These are phyloP conservation scores for Hymenoscyphus linearis DNA, from an alignment of 2,329 filamentous ascomycete genomes.

Conservation along the genomic window DNA sequence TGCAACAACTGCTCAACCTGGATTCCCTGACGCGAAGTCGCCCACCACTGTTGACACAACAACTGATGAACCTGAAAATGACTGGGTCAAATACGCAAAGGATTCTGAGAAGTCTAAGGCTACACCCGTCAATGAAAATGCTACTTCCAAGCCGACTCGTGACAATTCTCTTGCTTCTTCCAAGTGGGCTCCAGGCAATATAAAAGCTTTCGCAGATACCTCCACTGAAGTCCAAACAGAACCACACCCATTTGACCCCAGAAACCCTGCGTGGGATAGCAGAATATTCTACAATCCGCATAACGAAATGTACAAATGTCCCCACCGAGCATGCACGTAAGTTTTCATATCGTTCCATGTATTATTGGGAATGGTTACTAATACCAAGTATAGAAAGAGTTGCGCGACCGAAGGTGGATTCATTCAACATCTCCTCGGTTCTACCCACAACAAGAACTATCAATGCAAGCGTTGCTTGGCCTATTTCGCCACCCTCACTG, in stretches of 20 bases:
- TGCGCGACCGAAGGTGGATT: slow-evolving; percentile 4
- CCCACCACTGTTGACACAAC: no score
- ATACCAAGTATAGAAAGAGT: slow-evolving; percentile 7
- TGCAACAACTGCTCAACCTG: no score
- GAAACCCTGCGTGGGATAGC: slow-evolving; percentile 17
- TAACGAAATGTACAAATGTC: slow-evolving; percentile 26
- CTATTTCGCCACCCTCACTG: slow-evolving; percentile 36
- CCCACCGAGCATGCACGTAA: slow-evolving; percentile 26
- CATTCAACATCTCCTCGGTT: slow-evolving; percentile 38
- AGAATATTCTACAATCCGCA: slow-evolving; percentile 16
- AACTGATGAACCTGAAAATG: no score
- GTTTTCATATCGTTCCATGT: slow-evolving; percentile 3
- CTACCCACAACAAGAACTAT: slow-evolving; percentile 34
- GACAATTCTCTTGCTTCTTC: no score
- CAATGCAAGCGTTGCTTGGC: slow-evolving; percentile 42
- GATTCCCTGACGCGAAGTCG: no score
- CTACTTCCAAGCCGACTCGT: background rate
- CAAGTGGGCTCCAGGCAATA: background rate
- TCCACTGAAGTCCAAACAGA: background rate
- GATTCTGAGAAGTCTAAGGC: no score
- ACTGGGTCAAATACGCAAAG: no score
- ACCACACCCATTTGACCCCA: slow-evolving; percentile 8
- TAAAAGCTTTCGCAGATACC: background rate
- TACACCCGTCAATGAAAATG: background rate
- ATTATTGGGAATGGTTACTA: background rate